These are phyloP conservation scores for Gossypium davidsonii DNA, from an alignment of 441 rosid species.

Conservation along the genomic window DNA sequence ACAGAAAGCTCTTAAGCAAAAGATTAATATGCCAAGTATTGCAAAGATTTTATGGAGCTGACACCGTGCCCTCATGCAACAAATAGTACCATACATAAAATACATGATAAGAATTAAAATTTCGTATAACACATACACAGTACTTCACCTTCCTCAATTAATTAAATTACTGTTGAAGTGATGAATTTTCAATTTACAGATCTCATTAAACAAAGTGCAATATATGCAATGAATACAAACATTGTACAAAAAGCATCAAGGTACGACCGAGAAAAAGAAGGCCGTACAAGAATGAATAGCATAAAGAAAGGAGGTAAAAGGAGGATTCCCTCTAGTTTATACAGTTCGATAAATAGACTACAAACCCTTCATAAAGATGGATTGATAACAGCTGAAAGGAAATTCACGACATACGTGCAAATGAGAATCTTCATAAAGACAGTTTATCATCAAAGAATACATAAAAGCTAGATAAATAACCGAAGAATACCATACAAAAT, in stretches of 20 bases:
- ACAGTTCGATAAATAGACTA: neutral
- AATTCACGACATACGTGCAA: neutral
- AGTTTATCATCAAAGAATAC: neutral
- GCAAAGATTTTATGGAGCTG: slow-evolving; percentile 10
- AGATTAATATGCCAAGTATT: slow-evolving; percentile 7
- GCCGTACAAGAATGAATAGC: neutral
- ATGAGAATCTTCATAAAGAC: neutral
- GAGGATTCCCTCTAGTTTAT: neutral
- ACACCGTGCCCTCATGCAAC: neutral
- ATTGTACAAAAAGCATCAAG: neutral
- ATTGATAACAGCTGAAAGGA: neutral
- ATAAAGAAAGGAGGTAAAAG: neutral
- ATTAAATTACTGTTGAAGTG: neutral
- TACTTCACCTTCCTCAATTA: slow-evolving; percentile 1
- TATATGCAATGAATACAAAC: neutral
- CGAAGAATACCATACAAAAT: neutral
- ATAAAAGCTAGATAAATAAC: neutral
- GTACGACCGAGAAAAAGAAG: neutral
- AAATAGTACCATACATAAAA: neutral
- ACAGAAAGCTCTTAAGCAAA: slow-evolving; percentile 7
- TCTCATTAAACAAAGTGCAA: neutral
- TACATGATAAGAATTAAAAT: neutral
- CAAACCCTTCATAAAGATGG: neutral
- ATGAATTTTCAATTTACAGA: neutral
- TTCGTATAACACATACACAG: neutral